Conservation (phyloP, 345 rosid genomes). For the Sonneratia alba region DNA sequence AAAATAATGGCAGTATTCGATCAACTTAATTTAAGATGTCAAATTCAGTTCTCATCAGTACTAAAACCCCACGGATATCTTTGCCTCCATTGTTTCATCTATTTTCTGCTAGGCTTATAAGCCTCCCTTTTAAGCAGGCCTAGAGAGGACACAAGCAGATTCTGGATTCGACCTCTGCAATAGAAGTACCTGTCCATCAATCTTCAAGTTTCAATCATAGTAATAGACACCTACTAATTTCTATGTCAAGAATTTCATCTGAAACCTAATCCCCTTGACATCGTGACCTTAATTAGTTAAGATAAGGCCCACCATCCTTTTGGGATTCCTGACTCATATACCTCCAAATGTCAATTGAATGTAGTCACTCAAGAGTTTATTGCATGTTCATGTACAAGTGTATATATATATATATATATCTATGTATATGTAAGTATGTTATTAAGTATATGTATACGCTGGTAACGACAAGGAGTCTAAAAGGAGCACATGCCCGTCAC, state of each 20-base stretch:
- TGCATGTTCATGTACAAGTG: not conserved
- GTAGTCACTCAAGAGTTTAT: not conserved
- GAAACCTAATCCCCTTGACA: not conserved
- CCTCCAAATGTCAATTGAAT: not conserved
- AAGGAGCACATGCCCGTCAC: slow-evolving; percentile 6
- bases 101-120: too few species aligned
- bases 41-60: too few species aligned
- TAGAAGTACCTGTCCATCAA: too few species aligned
- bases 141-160: too few species aligned
- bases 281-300: too few species aligned
- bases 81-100: not conserved
- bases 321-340: not conserved
- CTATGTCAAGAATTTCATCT: not conserved
- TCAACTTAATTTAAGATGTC: too few species aligned
- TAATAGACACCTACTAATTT: too few species aligned
- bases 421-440: not conserved
- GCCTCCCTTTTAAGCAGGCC: not conserved
- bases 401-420: not conserved
- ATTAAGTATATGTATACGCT: not conserved
- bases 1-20: not conserved
- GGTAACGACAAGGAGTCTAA: not conserved
- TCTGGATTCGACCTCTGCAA: too few species aligned
- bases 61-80: not conserved
- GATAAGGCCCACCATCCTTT: not conserved
- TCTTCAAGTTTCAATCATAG: too few species aligned